Percentiles rank a stretch among this genome's conserved stretches.
Conservation (phyloP, 73 alveolate genomes). For the Uronychia setigera region DNA sequence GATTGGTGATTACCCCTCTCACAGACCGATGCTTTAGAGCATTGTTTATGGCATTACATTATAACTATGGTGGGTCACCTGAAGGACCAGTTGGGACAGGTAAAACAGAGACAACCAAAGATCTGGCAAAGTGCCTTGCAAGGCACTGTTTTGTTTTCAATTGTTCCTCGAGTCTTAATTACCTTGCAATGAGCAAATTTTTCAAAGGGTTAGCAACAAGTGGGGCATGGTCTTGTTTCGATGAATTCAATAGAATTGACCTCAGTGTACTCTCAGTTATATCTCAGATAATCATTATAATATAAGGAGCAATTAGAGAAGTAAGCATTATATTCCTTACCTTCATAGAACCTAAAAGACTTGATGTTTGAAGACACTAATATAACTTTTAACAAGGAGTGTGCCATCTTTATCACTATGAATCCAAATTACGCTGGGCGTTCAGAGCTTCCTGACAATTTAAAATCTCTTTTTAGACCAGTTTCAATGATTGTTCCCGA, state of each 20-base stretch:
- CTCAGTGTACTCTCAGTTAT: constrained; percentile 98
- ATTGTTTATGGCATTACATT: constrained; percentile 87
- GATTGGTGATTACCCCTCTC: constrained; percentile 94
- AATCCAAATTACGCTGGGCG: constrained; percentile 89
- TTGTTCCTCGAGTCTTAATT: constrained; percentile 87
- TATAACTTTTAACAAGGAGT: constrained; percentile 33
- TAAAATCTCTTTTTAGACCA: constrained; percentile 88
- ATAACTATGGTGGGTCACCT: constrained; percentile 94
- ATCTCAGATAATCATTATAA: constrained; percentile 94
- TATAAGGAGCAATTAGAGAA: constrained; percentile 86
- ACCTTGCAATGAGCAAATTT: constrained; percentile 93
- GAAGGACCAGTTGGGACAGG: constrained; percentile 98
- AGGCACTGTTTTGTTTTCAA: constrained; percentile 91
- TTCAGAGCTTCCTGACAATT: constrained; percentile 90
- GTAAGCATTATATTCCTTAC: constrained; percentile 13
- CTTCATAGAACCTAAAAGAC: constrained; percentile 78
- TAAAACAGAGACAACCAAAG: constrained; percentile 92
- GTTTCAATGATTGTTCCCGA: constrained; percentile 89
- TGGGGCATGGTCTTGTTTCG: constrained; percentile 83
- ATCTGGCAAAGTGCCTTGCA: constrained; percentile 84
- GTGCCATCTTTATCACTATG: constrained; percentile 91
- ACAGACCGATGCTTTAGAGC: constrained; percentile 95
- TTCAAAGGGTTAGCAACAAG: constrained; percentile 87
- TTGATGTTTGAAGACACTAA: constrained; percentile 54
- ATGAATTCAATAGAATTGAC: constrained; percentile 82